These are phyloP conservation scores for Cyberlindnera lachancei DNA, from an alignment of 805 yeast genomes.

Conservation along the genomic window DNA sequence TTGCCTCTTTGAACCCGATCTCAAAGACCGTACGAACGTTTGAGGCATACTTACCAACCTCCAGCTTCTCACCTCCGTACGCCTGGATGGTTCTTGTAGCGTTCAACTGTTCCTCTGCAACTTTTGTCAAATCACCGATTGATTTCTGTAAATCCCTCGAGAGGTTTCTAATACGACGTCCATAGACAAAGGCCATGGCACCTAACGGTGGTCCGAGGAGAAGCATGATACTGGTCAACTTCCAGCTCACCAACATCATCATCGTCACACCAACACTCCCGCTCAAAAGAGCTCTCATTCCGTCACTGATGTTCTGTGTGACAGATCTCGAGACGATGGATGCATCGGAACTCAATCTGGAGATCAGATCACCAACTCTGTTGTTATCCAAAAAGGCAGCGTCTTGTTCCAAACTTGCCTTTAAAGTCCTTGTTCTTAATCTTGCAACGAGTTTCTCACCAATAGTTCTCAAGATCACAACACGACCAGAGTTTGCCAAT, in stretches of 20 bases:
- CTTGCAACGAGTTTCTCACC: slow-evolving; percentile 88
- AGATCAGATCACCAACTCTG: slow-evolving; percentile 86
- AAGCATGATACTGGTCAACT: slow-evolving; percentile 76
- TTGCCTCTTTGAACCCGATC: slow-evolving; percentile 75
- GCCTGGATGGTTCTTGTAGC: slow-evolving; percentile 85
- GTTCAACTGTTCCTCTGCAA: slow-evolving; percentile 83
- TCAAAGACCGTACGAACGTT: slow-evolving; percentile 60
- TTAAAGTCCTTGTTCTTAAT: slow-evolving; percentile 67
- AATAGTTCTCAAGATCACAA: slow-evolving; percentile 63
- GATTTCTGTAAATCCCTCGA: slow-evolving; percentile 77
- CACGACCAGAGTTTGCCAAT: slow-evolving; percentile 71
- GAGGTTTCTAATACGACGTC: slow-evolving; percentile 64
- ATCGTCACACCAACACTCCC: slow-evolving; percentile 83
- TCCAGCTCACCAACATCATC: slow-evolving; percentile 85
- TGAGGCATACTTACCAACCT: slow-evolving; percentile 64
- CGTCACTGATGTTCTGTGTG: slow-evolving; percentile 86
- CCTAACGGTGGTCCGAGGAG: slow-evolving; percentile 78
- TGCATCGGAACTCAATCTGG: slow-evolving; percentile 82
- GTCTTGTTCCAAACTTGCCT: slow-evolving; percentile 75
- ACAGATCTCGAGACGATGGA: slow-evolving; percentile 80
- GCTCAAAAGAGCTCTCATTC: slow-evolving; percentile 74
- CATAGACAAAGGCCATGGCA: slow-evolving; percentile 73
- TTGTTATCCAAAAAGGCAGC: slow-evolving; percentile 85
- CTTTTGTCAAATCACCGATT: slow-evolving; percentile 79
- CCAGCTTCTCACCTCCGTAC: slow-evolving; percentile 77